Base-by-base conservation (phyloP, 75 land plant genomes). In the Pseudotsuga menziesii region DNA sequence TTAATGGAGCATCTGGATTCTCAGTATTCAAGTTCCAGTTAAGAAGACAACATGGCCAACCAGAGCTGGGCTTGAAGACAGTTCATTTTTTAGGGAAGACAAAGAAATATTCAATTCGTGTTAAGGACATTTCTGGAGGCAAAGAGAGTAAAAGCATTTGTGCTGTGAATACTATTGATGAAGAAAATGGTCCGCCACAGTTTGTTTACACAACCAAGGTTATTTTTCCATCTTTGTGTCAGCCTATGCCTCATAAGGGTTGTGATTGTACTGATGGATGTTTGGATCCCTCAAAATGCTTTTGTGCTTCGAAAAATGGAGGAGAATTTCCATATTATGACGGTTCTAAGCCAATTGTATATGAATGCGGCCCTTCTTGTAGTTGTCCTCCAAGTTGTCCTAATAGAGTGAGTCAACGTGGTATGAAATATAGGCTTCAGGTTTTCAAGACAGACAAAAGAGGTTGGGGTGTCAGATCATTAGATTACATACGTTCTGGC, bases 11-110 rank as follows among this genome's bases (percentile, higher is more conserved):
- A 8, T 62, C 82, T 71, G 88, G 87, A 3, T 85, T 81, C 36
- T 8, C 32, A 0, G 88, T 89, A 44, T 91, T 61, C 70, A 89
- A 85, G 73, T 93, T 86, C 44, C 59, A 59, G 48, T 70, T 91
- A 26, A 80, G 56, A 41, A 82, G 91, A 58, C 61, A 73, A 19
- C 58, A 72, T 3, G 88, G 84, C 16, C 88, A 91, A 56, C 86
- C 81, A 5, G 77, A 75, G 58, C 72, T 83, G 41, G 82, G 62
- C 23, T 67, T 61, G 20, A 23, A 39, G 36, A 56, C 77, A 9
- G 27, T 59, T 11, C 58, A 66, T 57, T 41, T 70, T 61, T 44
- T 76, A 25, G 80, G 78, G 63, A 39, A 15, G 85, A 83, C 57
- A 76, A 41, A 72, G 72, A 55, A 57, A 15, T 73, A 79, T 20